phyloP scores from a whole-genome alignment of 768 basidiomycete genomes.

The Sporobolomyces phaffii region DNA sequence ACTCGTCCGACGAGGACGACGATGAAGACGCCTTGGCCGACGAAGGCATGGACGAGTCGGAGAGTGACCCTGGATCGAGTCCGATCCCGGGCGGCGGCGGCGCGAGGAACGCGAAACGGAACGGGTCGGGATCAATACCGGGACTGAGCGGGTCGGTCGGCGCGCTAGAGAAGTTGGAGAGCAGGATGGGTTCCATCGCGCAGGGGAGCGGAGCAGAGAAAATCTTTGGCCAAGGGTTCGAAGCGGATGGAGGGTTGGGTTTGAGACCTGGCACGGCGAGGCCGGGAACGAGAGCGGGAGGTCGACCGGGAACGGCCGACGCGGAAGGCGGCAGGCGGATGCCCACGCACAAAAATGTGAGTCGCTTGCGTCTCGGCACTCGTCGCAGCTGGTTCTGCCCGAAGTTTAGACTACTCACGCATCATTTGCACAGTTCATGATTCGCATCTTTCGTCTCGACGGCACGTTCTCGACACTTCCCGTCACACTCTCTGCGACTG shows the following conservation, averaged over 20 bases:
- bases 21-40: conserved; percentile 41
- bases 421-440: conserved; percentile 51
- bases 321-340: conserved; percentile 17
- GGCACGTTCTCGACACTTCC: conserved; percentile 65
- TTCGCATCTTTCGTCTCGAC: conserved; percentile 72
- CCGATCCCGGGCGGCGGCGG: too few species aligned
- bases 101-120: background rate
- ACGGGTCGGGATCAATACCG: background rate
- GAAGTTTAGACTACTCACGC: conserved; percentile 27
- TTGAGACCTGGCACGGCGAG: conserved; percentile 16
- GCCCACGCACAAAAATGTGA: conserved; percentile 24
- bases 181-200: background rate
- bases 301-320: conserved; percentile 17
- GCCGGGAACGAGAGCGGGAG: conserved; percentile 1
- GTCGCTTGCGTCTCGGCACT: background rate
- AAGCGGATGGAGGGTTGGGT: background rate
- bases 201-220: conserved; percentile 9
- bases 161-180: background rate
- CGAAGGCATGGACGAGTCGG: conserved; percentile 40
- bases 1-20: conserved; percentile 38
- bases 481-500: conserved; percentile 61
- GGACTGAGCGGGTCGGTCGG: background rate
- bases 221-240: background rate
- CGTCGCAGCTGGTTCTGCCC: background rate
- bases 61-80: conserved; percentile 14